These are phyloP conservation scores for Metschnikowia matae DNA, from an alignment of 805 yeast genomes.

Conservation along the genomic window DNA sequence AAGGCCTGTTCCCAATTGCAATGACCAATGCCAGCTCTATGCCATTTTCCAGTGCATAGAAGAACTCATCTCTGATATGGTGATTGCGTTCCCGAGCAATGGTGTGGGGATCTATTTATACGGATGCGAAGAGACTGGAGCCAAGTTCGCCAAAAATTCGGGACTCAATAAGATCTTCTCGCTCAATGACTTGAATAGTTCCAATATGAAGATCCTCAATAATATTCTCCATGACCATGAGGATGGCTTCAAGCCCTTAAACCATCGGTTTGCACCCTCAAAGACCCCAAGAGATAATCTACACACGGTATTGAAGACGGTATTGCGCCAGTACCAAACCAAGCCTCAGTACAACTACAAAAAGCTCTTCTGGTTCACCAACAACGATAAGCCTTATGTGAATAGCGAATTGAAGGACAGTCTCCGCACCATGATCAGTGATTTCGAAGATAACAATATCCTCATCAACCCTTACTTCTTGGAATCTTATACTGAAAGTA, in stretches of 20 bases:
- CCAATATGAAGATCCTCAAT: constrained; percentile 53
- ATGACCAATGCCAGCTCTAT: constrained; percentile 40
- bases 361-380: constrained; percentile 69
- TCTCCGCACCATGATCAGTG: constrained; percentile 55
- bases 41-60: constrained; percentile 55
- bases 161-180: constrained; percentile 51
- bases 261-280: constrained; percentile 12
- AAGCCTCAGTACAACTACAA: constrained; percentile 48
- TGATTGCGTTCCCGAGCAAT: constrained; percentile 61
- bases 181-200: constrained; percentile 51
- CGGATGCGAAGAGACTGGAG: constrained; percentile 38
- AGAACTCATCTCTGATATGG: constrained; percentile 61
- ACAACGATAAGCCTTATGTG: constrained; percentile 63
- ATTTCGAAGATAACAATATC: constrained; percentile 52
- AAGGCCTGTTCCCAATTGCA: constrained; percentile 31
- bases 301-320: constrained; percentile 42
- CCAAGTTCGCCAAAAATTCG: constrained; percentile 22
- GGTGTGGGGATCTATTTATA: constrained; percentile 72
- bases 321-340: constrained; percentile 52
- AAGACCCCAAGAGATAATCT: constrained; percentile 22
- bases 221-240: constrained; percentile 45
- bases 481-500: constrained; percentile 8
- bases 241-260: constrained; percentile 13
- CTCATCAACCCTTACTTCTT: constrained; percentile 63
- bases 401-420: constrained; percentile 41